Evolutionary conservation across 163 green algal species (phyloP).

Genomic region (Trebouxiophyceae sp.): DNA sequence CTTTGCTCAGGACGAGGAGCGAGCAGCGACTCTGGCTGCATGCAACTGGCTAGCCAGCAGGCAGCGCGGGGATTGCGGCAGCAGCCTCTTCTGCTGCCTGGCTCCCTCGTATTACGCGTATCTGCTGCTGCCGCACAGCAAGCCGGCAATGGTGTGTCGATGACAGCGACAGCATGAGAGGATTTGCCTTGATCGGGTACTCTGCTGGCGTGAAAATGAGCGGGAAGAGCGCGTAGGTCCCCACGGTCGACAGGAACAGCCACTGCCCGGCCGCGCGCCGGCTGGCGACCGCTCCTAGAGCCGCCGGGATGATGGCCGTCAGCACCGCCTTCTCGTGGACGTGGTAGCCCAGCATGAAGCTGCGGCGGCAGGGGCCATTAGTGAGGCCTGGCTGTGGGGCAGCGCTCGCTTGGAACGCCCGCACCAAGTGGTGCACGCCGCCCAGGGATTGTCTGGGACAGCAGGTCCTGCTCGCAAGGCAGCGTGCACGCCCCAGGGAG

Average conservation of each 20-base stretch:
- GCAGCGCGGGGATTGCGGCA: neutral
- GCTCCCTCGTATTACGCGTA: neutral
- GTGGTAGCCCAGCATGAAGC: conserved; percentile 93
- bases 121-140: neutral
- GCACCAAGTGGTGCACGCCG: too few relatives aligned
- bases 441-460: too few relatives aligned
- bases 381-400: too few relatives aligned
- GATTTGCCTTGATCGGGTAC: conserved; percentile 60
- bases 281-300: conserved; percentile 25
- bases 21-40: neutral
- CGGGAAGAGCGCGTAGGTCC: conserved; percentile 74
- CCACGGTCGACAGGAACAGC: conserved; percentile 48
- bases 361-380: conserved; percentile 41
- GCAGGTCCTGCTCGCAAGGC: too few relatives aligned
- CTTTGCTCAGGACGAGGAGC: neutral
- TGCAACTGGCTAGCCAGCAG: too few relatives aligned
- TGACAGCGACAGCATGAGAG: neutral
- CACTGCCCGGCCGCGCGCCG: conserved; percentile 29
- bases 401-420: too few relatives aligned
- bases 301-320: conserved; percentile 52
- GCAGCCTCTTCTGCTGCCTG: neutral
- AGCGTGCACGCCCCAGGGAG: too few relatives aligned
- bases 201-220: conserved; percentile 74
- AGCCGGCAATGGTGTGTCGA: too few relatives aligned
- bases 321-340: conserved; percentile 95